Base-by-base conservation (phyloP, 768 basidiomycete genomes). In the Hirschioporus abietinus region DNA sequence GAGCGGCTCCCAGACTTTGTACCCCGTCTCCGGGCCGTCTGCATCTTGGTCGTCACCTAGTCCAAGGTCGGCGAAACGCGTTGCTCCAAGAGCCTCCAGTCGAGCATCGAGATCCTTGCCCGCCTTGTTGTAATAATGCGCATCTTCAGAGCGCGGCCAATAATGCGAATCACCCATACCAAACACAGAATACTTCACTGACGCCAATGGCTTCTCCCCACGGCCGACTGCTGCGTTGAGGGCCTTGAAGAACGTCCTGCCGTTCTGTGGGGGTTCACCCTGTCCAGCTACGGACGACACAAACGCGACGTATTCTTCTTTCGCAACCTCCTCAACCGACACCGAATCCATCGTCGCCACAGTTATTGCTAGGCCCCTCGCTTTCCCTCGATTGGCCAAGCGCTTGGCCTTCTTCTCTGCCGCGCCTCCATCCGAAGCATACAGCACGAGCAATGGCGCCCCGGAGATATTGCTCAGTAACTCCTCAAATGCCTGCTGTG, bases 91-190 rank as follows among this genome's bases (percentile, higher is more conserved):
- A 64, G 85, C 84, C 74, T 89, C 87, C 20, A 99, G 81, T 20
- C 88, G 88, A 25, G 83, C 79, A 78, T 95, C 89, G 64, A 99
- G 87, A 68, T 99, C 96, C 78, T 95, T 96, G 20, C 88, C 86
- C 0, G 96, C 89, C 78, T 95, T 97, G 84, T 99, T 99, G 83
- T 98, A 99, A 78, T 96, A 99, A 72, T 94, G 92, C n/a, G 89
- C 90, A 73, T 99, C 97, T 76, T 99, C 95, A 20, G 92, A 85
- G 58, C 97, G 86, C 9, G 97, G 97, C 97, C 97, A 99, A 80
- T 99, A 99, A 78, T 97, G 96, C 75, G 92, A 96, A 77, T 99
- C 97, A 68, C 97, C 97, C 88, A 99, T 91, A 62, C 83, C 96
- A 71, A 99, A 97, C 59, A 99, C 95, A 64, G 89, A 78, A 76